Evolutionary conservation across 2,329 filamentous ascomycete genomes (phyloP).

Genomic region (Sporothrix euskadiensis): DNA sequence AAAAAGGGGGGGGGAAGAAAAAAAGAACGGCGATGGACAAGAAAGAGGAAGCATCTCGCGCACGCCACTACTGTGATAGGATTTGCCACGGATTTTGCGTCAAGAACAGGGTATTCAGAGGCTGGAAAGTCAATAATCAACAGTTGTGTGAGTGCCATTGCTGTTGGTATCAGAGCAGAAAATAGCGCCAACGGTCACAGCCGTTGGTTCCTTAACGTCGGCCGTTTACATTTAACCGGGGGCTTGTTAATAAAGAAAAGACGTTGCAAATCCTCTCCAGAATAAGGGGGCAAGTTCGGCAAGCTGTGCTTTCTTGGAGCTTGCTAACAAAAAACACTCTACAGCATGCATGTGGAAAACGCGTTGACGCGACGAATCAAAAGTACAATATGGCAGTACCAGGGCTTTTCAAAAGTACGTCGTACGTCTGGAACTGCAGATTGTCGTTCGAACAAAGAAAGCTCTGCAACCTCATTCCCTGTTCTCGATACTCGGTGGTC

Average conservation of each 20-base stretch:
- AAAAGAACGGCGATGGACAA: neutral
- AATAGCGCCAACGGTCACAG: slow-evolving; percentile 15
- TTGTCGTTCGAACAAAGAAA: neutral
- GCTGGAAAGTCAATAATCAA: neutral
- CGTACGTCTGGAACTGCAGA: neutral
- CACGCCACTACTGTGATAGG: neutral
- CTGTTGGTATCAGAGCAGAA: neutral
- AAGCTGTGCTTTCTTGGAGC: neutral
- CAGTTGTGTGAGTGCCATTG: neutral
- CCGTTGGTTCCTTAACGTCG: neutral
- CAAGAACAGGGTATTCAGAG: neutral
- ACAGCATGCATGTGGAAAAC: neutral
- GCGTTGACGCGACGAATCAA: neutral
- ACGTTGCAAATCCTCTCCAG: neutral
- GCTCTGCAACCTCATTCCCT: neutral
- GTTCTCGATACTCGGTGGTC: neutral
- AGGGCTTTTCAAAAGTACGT: neutral
- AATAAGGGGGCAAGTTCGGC: neutral
- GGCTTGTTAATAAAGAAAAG: neutral
- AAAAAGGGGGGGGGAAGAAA: too few relatives aligned
- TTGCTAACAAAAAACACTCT: neutral
- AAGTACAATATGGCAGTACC: neutral
- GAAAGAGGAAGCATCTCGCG: slow-evolving; percentile 1
- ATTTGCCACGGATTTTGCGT: neutral
- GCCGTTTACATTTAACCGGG: neutral